Base-by-base conservation (phyloP, 805 yeast genomes). In the Candida coquimbonensis region DNA sequence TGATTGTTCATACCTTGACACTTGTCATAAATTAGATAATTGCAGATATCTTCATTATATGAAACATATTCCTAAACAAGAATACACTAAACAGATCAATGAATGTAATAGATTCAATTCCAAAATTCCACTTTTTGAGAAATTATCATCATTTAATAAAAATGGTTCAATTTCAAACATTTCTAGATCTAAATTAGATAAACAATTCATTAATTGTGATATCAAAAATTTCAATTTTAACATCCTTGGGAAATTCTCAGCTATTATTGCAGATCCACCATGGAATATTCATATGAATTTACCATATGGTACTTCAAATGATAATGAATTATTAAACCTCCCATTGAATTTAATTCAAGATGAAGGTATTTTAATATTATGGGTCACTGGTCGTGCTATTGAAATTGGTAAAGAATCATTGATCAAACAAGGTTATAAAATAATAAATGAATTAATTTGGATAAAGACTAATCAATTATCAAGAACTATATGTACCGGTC, bases 341-440 rank as follows among this genome's bases (percentile, higher is more conserved):
- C 82, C 87, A 26, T 73, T 90, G 62, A 73, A 75, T 34, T 65
- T 73, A 39, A 69, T 90, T 33, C 97, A 89, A 60, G 82, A 80
- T 45, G 95, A 87, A 57, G 98, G 98, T 0, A 67, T 90, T 2
- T 66, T 89, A 38, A 71, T 89, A 49, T 72, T 90, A 25, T 90
- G 97, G 98, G 97, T 91, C 11, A 91, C 98, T 1, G 97, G 97
- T 1, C 73, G 98, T 39, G 88, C 96, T 11, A 81, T 88, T 53
- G 96, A 91, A 54, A 71, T 85, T 19, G 98, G 98, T 1, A 74
- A 95, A 36, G 77, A 78, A 46, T 87, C 90, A 8, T 67, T 90
- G 45, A 62, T 61, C 5, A 78, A 76, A 48, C 89, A 96, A 96
- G 97, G 97, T 1, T 90, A 90, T 60, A 60, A 65, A 34, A 78